Evolutionary conservation across 805 yeast species (phyloP), one percentile per base, ranked within the genome.

Genomic region (Candida bentonensis): DNA sequence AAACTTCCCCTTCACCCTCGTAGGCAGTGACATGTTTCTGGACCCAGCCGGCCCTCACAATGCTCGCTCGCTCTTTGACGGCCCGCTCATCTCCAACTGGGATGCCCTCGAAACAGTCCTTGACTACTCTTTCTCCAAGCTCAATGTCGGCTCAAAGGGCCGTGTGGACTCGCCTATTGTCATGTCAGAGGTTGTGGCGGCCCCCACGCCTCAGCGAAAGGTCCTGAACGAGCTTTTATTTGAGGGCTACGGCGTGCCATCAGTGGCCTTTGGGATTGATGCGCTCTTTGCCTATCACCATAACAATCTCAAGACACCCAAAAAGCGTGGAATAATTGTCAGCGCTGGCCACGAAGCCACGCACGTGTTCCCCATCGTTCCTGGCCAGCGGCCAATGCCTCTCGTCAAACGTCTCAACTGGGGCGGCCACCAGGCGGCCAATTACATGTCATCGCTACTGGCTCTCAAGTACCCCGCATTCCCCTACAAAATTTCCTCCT

Each of bases 381-480:
- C 15, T 11, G 58, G 74, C n/a, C 86, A 87, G 0, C 65, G 66
- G 44, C 88, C 94, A 0, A 59, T 85, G 44, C 64, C 72, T 22
- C 80, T 79, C 46, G 67, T 87, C 5, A 87, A 86, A 55, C 69
- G 97, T 55, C 75, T 92, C 30, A 86, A 85, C 57, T 85, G 92
- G 85, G 97, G 97, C 48, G 97, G 96, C 9, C 74, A 75, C 49
- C 82, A 75, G 39, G 72, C 88, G 1, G 74, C 71, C 23, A 75
- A 72, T 33, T 88, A 72, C 52, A 59, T 92, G 56, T 72, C 70
- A 46, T 72, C 69, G 51, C 69, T 81, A 27, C 62, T 92, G 42
- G 70, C 78, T 1, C 67, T 92, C 55, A 92, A 92, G 59, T 92
- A 92, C 61, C 97, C 98, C 1, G 81, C 77, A 53, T 92, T 88